A percentile compares a stretch with the other conserved stretches of the same genome.
These are phyloP conservation scores for Mycocalia duriaeana DNA, from an alignment of 1,284 basidiomycete genomes.

Conservation along the genomic window DNA sequence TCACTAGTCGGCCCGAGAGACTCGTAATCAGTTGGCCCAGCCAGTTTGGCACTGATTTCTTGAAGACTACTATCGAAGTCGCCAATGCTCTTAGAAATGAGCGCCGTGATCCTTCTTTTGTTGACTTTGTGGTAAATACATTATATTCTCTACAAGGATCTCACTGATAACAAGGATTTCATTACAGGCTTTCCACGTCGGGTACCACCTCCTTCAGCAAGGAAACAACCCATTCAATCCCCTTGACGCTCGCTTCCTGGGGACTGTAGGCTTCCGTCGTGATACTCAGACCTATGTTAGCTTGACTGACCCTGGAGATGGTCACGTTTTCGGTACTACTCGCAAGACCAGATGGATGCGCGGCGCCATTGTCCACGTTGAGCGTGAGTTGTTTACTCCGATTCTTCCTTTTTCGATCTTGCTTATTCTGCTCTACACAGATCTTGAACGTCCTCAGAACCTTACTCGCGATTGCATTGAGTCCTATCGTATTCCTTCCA, in stretches of 20 bases:
- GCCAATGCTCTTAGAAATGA: background rate
- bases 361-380: slow-evolving; percentile 1
- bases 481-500: slow-evolving; percentile 1
- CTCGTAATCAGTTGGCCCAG: background rate
- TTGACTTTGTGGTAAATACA: background rate
- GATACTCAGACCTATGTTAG: background rate
- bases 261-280: background rate
- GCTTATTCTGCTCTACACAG: background rate
- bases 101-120: slow-evolving; percentile 1
- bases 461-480: slow-evolving; percentile 1
- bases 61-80: background rate
- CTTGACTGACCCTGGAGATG: slow-evolving; percentile 2
- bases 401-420: no score
- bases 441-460: slow-evolving; percentile 1
- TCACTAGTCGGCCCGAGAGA: background rate
- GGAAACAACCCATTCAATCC: slow-evolving; percentile 2
- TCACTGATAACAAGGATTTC: background rate
- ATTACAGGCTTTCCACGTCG: slow-evolving; percentile 1
- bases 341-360: slow-evolving; percentile 1
- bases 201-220: slow-evolving; percentile 1
- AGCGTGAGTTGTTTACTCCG: background rate
- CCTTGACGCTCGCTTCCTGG: slow-evolving; percentile 1
- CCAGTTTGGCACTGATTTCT: background rate
- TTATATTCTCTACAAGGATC: background rate
- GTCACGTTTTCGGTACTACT: background rate